A percentile compares a stretch with the other conserved stretches of the same genome.
Conservation (phyloP, 352 stramenopile genomes). For the Globisporangium takayamanum region DNA sequence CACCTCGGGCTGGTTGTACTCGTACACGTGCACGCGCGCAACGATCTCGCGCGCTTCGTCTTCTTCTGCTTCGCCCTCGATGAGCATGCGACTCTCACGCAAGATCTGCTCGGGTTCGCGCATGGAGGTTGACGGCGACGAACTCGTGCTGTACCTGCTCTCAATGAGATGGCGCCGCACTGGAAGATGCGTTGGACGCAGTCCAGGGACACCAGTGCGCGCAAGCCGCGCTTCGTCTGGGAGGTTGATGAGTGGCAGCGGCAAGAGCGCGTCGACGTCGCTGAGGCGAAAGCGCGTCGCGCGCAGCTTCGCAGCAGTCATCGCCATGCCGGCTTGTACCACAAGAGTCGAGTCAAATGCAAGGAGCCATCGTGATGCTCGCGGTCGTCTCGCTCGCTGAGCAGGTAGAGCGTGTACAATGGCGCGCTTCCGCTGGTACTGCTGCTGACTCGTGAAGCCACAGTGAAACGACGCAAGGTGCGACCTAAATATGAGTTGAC, state of each 20-base stretch:
- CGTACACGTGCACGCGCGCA: constrained; percentile 45
- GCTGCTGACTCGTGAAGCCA: too few relatives aligned
- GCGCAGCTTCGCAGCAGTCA: constrained; percentile 15
- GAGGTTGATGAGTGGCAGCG: constrained; percentile 52
- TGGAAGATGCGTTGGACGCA: constrained; percentile 37
- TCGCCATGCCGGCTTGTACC: background rate
- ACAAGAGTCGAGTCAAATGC: too few relatives aligned
- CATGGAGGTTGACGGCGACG: background rate
- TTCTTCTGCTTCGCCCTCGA: constrained; percentile 31
- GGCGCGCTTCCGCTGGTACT: too few relatives aligned
- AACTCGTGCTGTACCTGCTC: background rate
- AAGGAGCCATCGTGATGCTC: too few relatives aligned
- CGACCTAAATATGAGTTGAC: too few relatives aligned
- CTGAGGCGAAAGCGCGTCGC: constrained; percentile 20
- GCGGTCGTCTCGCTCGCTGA: too few relatives aligned
- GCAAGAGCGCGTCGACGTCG: constrained; percentile 30
- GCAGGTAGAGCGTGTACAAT: too few relatives aligned
- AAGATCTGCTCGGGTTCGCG: constrained; percentile 38
- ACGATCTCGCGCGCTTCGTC: constrained; percentile 24
- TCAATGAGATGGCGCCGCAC: constrained; percentile 32
- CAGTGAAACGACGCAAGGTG: too few relatives aligned
- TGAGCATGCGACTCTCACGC: constrained; percentile 26
- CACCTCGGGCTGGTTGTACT: constrained; percentile 60
- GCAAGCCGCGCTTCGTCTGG: constrained; percentile 38
- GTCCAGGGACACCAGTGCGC: constrained; percentile 29